Base-by-base conservation (phyloP, 129 eudicot genomes). In the Smallanthus sonchifolius region DNA sequence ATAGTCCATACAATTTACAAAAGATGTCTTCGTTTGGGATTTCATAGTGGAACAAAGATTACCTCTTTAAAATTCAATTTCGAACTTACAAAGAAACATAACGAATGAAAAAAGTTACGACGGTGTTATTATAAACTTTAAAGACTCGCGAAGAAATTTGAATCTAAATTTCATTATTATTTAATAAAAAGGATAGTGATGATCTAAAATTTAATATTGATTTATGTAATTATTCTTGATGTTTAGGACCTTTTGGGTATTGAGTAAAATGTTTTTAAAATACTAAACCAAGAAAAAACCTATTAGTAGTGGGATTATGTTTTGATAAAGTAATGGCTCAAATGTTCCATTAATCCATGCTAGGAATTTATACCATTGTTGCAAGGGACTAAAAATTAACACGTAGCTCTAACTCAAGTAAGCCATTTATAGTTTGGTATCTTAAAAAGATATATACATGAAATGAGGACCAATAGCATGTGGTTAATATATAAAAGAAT, bases 251-350 rank as follows among this genome's bases (percentile, higher is more conserved):
- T 44, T 63, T 24, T 63, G 10, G 71, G 61, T 14, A 63, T 74
- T 63, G 51, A 48, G 34, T 17, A 9, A 62, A 14, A 63, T 35
- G 49, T 45, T 56, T 56, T 56, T 15, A 44, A 64, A 47, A 43
- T 63, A 62, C 34, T 47, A 63, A 47, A 48, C 49, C 64, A 74
- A 74, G 37, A 47, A 63, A 62, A 74, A 74, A 32, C 63, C 20
- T 63, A 63, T 17, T 44, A 17, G 64, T 74, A 44, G 79, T 74
- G 71, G 79, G 36, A 74, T 63, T 74, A 62, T 74, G 69, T 74
- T 73, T 61, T 61, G 59, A 74, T 74, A 74, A 74, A 74, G 78
- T 62, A 61, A 60, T 47, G 35, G 37, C 78, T 17, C 59, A 61
- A 73, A 11, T 34, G 48, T 62, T 45, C 70, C 70, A 74, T 74